These are phyloP conservation scores for Beauveria sp. DNA, from an alignment of 2,329 filamentous ascomycete species.

Conservation along the genomic window DNA sequence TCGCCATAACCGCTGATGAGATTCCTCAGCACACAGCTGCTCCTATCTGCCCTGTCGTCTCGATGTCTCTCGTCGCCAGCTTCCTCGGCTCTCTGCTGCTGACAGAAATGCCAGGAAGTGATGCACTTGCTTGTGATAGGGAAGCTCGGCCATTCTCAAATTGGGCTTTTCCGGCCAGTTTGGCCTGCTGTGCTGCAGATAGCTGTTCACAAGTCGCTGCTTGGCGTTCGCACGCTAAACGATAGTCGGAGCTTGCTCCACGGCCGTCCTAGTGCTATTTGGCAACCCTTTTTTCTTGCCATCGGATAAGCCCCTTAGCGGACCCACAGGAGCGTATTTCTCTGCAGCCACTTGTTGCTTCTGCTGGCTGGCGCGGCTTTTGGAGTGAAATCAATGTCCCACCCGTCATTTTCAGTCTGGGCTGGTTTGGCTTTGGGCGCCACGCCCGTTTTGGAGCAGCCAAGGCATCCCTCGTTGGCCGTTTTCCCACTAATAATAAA, in stretches of 20 bases:
- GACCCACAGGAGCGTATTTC: slow-evolving; percentile 1
- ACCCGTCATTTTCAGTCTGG: not conserved
- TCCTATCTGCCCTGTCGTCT: not conserved
- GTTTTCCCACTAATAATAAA: not conserved
- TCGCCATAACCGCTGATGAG: not conserved
- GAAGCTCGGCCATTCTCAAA: not conserved
- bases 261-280: not conserved
- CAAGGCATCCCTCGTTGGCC: not conserved
- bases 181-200: not conserved
- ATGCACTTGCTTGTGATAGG: not conserved
- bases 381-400: not conserved
- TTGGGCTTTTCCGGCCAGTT: not conserved
- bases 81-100: not conserved
- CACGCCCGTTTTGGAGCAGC: slow-evolving; percentile 11
- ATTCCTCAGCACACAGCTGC: not conserved
- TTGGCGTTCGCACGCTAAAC: not conserved
- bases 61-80: not conserved
- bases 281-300: slow-evolving; percentile 1
- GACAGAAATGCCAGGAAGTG: not conserved
- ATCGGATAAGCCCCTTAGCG: slow-evolving; percentile 11
- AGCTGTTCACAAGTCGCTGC: not conserved
- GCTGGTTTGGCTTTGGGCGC: not conserved
- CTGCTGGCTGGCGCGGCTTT: not conserved
- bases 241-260: not conserved
- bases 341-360: slow-evolving; percentile 5